Evolutionary conservation across 2,329 filamentous ascomycete species (phyloP).

Genomic region (Claviceps fusiformis): DNA sequence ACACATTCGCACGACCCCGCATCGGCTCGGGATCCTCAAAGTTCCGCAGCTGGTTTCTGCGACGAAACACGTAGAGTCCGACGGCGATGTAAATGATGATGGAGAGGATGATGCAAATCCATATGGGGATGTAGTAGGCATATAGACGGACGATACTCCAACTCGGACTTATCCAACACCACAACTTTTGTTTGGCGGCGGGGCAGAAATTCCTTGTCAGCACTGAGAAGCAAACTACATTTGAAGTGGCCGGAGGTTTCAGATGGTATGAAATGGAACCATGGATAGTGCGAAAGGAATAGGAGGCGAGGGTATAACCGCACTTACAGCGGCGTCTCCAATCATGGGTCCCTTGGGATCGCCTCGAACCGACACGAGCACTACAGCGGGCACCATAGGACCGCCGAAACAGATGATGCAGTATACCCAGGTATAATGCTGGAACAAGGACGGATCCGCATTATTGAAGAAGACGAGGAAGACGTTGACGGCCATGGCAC

Average conservation of each 20-base stretch:
- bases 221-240: no score
- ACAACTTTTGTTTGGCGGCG: slow-evolving; percentile 26
- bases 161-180: slow-evolving; percentile 44
- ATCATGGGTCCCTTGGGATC: slow-evolving; percentile 29
- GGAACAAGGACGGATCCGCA: slow-evolving; percentile 47
- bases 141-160: slow-evolving; percentile 44
- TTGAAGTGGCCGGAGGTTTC: no score
- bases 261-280: not conserved
- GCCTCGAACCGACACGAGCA: slow-evolving; percentile 45
- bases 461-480: slow-evolving; percentile 52
- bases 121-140: slow-evolving; percentile 47
- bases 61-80: slow-evolving; percentile 44
- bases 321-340: slow-evolving; percentile 40
- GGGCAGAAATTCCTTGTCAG: not conserved
- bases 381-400: slow-evolving; percentile 52
- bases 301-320: not conserved
- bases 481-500: slow-evolving; percentile 73
- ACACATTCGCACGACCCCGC: slow-evolving; percentile 10
- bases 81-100: slow-evolving; percentile 42
- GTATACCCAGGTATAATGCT: slow-evolving; percentile 57
- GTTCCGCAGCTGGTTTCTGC: slow-evolving; percentile 40
- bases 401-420: slow-evolving; percentile 55
- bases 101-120: slow-evolving; percentile 42
- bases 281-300: not conserved
- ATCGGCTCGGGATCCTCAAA: slow-evolving; percentile 18